Base-by-base conservation (phyloP, 176 grass and related monocot genomes). In the Bonia amplexicaulis region DNA sequence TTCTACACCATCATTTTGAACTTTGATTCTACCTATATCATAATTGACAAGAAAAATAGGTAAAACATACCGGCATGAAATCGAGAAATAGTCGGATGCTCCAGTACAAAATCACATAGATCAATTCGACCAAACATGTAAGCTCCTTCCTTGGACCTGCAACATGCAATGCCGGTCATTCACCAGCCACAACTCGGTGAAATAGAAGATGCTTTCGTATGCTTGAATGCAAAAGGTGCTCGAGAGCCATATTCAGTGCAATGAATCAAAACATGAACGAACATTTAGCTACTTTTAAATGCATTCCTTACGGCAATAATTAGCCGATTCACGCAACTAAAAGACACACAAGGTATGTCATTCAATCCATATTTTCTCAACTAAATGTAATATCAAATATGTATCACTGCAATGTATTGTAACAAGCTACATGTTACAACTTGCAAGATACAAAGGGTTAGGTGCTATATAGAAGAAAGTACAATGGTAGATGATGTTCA, bases 51-150 rank as follows among this genome's bases (percentile, higher is more conserved):
- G 53, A 57, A 52, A 59, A 60, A 51, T 53, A n/a, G 1, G 12
- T n/a, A 86, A 66, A 54, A 85, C 26, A 60, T 92, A 92, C 96
- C 93, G 33, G 96, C 93, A 57, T 98, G 96, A 69, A 94, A 98
- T 25, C 96, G 87, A 25, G 96, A 98, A 40, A 98, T 87, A 9
- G 86, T 95, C 20, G 84, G 90, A 92, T 98, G 96, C 51, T 98
- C 96, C 77, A 98, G 73, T 20, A 95, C 40, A 78, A 98, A 98
- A 90, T 98, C 96, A 15, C 93, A 98, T 14, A 94, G 79, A 74
- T 95, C 96, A 63, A 93, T 81, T 29, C 96, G 86, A 68, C 96
- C 96, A 84, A 98, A 98, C 96, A 98, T 95, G 77, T 95, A 98
- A 59, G 93, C 91, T 42, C 96, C 96, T 89, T 98, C 95, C 69